Evolutionary conservation across 805 yeast species (phyloP).

Genomic region (Clavispora carvajalis): DNA sequence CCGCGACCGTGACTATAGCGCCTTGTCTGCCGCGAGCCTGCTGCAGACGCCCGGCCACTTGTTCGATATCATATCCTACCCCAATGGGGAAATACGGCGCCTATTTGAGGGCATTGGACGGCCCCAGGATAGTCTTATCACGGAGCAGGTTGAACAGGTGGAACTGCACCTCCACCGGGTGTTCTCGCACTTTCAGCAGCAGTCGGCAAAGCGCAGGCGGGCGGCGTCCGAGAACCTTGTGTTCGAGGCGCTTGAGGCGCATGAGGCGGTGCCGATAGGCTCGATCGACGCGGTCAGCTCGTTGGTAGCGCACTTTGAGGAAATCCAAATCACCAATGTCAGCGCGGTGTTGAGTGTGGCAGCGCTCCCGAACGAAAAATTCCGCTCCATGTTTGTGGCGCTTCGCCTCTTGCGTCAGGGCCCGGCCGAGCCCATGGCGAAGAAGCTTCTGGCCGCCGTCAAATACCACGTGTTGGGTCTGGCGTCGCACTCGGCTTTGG

Average conservation of each 20-base stretch:
- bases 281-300: constrained; percentile 15
- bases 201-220: neutral
- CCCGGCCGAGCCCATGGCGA: constrained; percentile 3
- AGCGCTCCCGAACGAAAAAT: neutral
- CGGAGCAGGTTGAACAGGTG: neutral
- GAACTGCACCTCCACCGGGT: neutral
- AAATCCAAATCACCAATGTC: constrained; percentile 15
- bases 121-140: neutral
- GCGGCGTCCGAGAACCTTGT: neutral
- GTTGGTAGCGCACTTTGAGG: constrained; percentile 16
- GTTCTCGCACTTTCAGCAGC: neutral
- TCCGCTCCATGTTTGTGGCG: constrained; percentile 6
- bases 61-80: neutral
- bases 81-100: neutral
- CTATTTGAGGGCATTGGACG: neutral
- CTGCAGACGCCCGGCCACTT: neutral
- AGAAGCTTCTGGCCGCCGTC: constrained; percentile 7
- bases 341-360: constrained; percentile 7
- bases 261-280: constrained; percentile 4
- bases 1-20: neutral
- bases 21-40: neutral
- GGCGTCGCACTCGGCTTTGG: constrained; percentile 5
- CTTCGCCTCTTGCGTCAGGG: constrained; percentile 4
- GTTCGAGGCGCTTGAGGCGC: neutral
- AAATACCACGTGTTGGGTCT: constrained; percentile 6